Conservation (phyloP, 768 basidiomycete genomes). For the Trametes gibbosa region DNA sequence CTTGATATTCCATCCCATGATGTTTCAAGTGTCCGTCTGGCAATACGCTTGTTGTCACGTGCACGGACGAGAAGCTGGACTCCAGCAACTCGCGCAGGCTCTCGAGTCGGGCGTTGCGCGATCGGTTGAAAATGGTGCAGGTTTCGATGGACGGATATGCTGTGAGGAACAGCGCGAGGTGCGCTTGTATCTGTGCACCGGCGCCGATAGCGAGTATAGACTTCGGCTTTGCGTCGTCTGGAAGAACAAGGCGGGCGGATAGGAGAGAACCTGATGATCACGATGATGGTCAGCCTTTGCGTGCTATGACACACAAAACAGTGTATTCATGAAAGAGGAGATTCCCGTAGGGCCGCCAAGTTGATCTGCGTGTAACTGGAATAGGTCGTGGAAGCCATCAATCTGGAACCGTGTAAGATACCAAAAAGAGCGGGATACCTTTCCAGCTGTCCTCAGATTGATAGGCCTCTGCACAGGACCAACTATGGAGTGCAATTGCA, state of each 20-base stretch:
- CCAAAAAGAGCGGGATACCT: no score
- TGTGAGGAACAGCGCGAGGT: constrained; percentile 59
- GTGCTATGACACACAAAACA: no score
- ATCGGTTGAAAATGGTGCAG: constrained; percentile 65
- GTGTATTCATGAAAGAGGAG: no score
- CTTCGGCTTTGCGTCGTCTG: constrained; percentile 33
- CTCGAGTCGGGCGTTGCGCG: constrained; percentile 45
- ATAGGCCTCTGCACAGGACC: no score
- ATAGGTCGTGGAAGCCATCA: no score
- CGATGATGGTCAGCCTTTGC: no score
- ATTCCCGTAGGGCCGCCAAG: no score
- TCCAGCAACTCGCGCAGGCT: constrained; percentile 35
- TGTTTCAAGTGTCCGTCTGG: constrained; percentile 9
- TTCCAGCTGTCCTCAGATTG: no score
- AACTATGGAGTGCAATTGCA: no score
- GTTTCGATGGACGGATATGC: constrained; percentile 51
- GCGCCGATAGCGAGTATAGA: constrained; percentile 67
- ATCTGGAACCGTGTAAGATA: no score
- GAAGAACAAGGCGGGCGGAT: constrained; percentile 54
- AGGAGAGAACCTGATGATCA: constrained; percentile 57
- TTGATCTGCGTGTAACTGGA: no score
- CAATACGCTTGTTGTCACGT: constrained; percentile 12
- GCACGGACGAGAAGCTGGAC: constrained; percentile 26
- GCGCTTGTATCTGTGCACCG: constrained; percentile 66
- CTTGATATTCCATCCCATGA: constrained; percentile 21